Conservation (phyloP, 768 basidiomycete species). For the Lenzites betulinus region DNA sequence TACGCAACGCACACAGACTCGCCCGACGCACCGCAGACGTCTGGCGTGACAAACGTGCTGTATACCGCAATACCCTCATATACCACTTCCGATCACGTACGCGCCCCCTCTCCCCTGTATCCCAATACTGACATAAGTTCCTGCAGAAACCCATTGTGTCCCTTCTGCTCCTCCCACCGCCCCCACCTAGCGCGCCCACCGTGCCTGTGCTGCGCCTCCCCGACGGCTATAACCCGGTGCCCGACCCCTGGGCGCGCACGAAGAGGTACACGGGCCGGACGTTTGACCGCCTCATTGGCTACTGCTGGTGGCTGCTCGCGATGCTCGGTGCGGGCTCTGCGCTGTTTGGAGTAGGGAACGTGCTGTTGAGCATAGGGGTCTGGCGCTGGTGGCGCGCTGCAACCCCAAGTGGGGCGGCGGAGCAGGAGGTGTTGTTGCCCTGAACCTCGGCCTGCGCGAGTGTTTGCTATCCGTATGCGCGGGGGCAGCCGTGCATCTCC, state of each 20-base stretch:
- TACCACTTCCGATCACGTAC: constrained; percentile 87
- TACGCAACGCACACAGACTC: constrained; percentile 77
- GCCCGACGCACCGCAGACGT: constrained; percentile 49
- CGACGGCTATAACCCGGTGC: constrained; percentile 47
- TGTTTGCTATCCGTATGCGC: too few relatives aligned
- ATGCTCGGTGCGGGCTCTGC: constrained; percentile 77
- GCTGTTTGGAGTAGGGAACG: constrained; percentile 70
- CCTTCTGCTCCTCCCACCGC: constrained; percentile 48
- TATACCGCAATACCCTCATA: constrained; percentile 85
- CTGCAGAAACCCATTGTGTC: constrained; percentile 6
- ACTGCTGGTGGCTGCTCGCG: constrained; percentile 76
- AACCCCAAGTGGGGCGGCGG: background rate
- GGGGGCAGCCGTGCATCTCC: too few relatives aligned
- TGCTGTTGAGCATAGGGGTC: constrained; percentile 63
- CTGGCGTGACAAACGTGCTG: constrained; percentile 62
- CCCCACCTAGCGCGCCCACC: constrained; percentile 27
- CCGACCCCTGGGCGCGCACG: constrained; percentile 52
- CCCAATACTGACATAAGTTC: background rate
- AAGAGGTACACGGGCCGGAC: constrained; percentile 68
- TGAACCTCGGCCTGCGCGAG: background rate
- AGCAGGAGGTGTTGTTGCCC: constrained; percentile 13
- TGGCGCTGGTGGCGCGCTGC: constrained; percentile 60
- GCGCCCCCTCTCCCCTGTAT: constrained; percentile 23
- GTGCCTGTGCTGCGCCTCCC: constrained; percentile 55
- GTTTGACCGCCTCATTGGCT: constrained; percentile 76